Evolutionary conservation across 1,139 yeast species (phyloP), one percentile per base, ranked within the genome.

Genomic region (Candida freyschussii): DNA sequence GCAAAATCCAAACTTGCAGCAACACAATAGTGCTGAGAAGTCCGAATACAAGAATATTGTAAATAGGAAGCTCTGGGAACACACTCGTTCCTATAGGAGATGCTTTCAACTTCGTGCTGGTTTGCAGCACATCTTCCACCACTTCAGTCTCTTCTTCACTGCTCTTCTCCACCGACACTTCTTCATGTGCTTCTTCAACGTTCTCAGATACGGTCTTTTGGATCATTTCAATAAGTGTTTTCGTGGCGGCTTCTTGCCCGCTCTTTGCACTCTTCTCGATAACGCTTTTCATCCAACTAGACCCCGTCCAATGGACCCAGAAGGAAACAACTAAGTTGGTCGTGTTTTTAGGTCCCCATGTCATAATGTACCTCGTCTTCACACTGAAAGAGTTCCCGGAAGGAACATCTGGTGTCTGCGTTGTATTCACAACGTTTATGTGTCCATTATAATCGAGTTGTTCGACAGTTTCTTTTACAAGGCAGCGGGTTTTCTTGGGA

Each of bases 321-420:
- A 66, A 75, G 0, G 95, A 80, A 4, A 79, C 63, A 23, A 75
- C 74, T 33, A 71, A 59, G 32, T 65, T 65, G 9, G 96, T 82
- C 11, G 63, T 53, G 54, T 85, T 87, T 32, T 69, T 67, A 1
- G 68, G 64, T 0, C 72, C 93, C 98, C 98, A 91, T 32, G 79
- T 70, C 25, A 91, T 56, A 40, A 72, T 71, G 27, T 78, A 66
- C 39, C 79, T 69, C 0, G 97, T 86, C 43, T 75, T 71, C 9
- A 89, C 83, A 37, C 72, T 68, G 56, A 93, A 93, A 2, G 85
- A 67, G 40, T 71, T 72, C 4, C 99, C 99, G 45, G 91, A 81
- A 1, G 99, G 99, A 13, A 93, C 97, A 57, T 89, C 95, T 0
- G 98, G 98, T 0, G 96, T 86, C 16, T 67, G 68, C 0, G 95